These are phyloP conservation scores for Epicoccum nigrum DNA, from an alignment of 2,329 filamentous ascomycete species.

Conservation along the genomic window DNA sequence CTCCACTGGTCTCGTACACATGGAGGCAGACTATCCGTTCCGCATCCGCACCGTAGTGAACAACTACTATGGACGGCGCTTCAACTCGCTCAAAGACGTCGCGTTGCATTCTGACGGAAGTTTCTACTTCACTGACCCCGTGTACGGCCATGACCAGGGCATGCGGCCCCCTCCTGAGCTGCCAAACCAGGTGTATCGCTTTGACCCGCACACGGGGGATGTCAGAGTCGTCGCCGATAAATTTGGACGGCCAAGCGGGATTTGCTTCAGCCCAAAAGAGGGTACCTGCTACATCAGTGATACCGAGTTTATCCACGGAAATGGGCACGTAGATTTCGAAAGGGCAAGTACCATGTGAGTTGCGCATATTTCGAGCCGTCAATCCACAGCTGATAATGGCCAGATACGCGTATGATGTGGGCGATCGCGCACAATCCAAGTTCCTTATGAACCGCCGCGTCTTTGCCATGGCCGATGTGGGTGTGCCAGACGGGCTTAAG, in stretches of 20 bases:
- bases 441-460: conserved; percentile 31
- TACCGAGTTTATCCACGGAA: conserved; percentile 36
- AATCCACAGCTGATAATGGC: background rate
- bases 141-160: conserved; percentile 32
- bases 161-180: conserved; percentile 32
- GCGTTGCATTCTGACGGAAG: conserved; percentile 48
- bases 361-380: background rate
- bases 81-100: conserved; percentile 51
- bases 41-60: conserved; percentile 22
- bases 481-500: conserved; percentile 32
- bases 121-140: conserved; percentile 56
- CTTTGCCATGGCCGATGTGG: conserved; percentile 32
- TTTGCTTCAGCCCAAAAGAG: conserved; percentile 51
- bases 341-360: conserved; percentile 26
- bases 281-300: conserved; percentile 53
- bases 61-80: conserved; percentile 51
- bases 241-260: conserved; percentile 51
- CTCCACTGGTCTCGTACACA: conserved; percentile 38
- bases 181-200: conserved; percentile 47
- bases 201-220: conserved; percentile 44
- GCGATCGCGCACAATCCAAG: conserved; percentile 11
- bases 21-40: conserved; percentile 30
- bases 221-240: conserved; percentile 48
- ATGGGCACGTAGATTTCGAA: conserved; percentile 18
- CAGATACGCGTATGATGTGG: conserved; percentile 33